Evolutionary conservation across 2,329 filamentous ascomycete genomes (phyloP), one percentile per base, ranked within the genome.

Genomic region (Diaporthe vexans): DNA sequence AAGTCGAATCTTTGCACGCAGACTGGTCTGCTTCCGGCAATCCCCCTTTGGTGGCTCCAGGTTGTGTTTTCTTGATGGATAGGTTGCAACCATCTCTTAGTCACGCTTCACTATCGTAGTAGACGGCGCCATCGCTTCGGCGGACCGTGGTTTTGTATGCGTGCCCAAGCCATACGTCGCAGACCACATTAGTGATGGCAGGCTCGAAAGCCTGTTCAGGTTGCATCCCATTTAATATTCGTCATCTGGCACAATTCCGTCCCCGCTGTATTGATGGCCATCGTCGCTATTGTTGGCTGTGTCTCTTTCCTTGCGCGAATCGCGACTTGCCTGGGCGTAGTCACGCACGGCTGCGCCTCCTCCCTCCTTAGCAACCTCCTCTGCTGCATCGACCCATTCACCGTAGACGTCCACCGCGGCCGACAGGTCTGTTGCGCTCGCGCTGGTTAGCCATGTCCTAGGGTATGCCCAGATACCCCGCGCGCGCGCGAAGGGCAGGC

Each of bases 341-440:
- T 61, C 78, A 76, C 70, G 65, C 77, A 72, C 70, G 70, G 75
- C 69, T 75, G 78, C 63, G 70, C 77, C 72, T 75, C 71, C 65
- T 77, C 76, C 43, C n/a, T 61, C 70, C 74, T 78, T 76, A 6
- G 79, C 80, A 48, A 81, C 80, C 46, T 79, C 79, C 74, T 81
- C 80, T 79, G 90, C 87, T 77, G 97, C 97, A 85, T 99, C 97
- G 77, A 99, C 94, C 97, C 97, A 99, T 83, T 98, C 97, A 46
- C 94, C 94, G 81, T 99, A 99, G 10, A 99, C 96, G 82, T 99
- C 97, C 61, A 99, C 95, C 0, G 95, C 91, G 19, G 94, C 94
- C 35, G 94, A 97, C 35, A 98, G 91, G 83, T 97, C 95, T 97
- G 40, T 33, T 24, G 46, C 58, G 70, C 54, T 35, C 26, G 58